Evolutionary conservation across 345 rosid genomes (phyloP), one percentile per base, ranked within the genome.

Genomic region (Angophora floribunda): DNA sequence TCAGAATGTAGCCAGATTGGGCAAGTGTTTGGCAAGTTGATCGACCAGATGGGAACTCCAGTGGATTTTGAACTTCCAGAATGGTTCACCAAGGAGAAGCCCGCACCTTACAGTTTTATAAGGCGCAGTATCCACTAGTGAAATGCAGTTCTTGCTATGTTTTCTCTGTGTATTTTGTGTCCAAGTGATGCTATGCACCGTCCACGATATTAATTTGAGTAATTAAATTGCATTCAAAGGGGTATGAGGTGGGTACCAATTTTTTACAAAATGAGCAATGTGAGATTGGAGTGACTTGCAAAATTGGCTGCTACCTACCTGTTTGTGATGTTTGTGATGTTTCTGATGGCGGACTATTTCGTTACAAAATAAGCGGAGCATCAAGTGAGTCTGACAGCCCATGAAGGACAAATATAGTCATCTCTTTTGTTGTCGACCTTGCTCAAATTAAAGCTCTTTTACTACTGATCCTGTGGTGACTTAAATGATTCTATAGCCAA

Each of bases 41-140:
- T 93, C 92, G 91, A 94, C 50, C 93, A 94, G 89, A 91, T 97
- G 88, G 99, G 98, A 67, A 91, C 90, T 47, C 90, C 92, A 0
- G 94, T 92, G 86, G 99, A 96, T 28, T 98, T 98, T 85, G 96
- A 97, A 86, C 95, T 97, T 79, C 99, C 99, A 3, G 97, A 95
- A 82, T 94, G 94, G 94, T 92, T 94, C 89, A 92, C 91, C 87
- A 98, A 98, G 89, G 92, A 85, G 90, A 98, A 95, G 93, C 93
- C 94, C 53, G 88, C 91, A 11, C 93, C 97, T 52, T 98, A 96
- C 89, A 92, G 93, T 88, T 91, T 91, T 88, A 97, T 97, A 86
- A 94, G 91, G 90, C 99, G 99, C 93, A 98, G 99, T 98, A 98
- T 97, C 96, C 96, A 55, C 90, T 88, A 57, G 22, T 52, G 85